Evolutionary conservation across 2,329 filamentous ascomycete species (phyloP).

Genomic region (Coniochaeta prunicola): DNA sequence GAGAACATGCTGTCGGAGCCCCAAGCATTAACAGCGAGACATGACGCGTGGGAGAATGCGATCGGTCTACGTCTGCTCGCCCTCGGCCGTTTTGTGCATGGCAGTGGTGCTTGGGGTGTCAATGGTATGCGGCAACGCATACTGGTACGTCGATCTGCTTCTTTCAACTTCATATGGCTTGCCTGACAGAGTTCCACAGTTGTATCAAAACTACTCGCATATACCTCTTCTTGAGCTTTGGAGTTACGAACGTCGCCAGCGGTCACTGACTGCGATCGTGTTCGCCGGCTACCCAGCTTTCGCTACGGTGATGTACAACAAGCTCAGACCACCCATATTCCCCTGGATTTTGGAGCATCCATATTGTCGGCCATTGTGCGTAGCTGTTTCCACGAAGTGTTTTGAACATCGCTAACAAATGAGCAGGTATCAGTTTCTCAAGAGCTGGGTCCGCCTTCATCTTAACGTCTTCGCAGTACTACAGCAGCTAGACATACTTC

Average conservation of each 20-base stretch:
- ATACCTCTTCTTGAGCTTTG: constrained; percentile 40
- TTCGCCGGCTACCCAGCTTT: constrained; percentile 32
- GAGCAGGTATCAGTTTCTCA: constrained; percentile 10
- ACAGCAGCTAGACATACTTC: constrained; percentile 42
- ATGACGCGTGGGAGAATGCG: constrained; percentile 39
- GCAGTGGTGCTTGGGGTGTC: constrained; percentile 42
- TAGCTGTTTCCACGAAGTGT: not conserved
- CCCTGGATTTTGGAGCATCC: not conserved
- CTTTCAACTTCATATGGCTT: not conserved
- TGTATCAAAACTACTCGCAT: constrained; percentile 43
- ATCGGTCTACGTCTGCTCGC: constrained; percentile 32
- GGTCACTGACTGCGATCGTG: constrained; percentile 24
- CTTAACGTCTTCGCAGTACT: constrained; percentile 45
- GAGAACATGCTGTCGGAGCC: constrained; percentile 35
- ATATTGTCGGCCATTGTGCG: not conserved
- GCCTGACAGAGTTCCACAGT: constrained; percentile 21
- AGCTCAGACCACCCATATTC: not conserved
- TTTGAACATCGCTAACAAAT: not conserved
- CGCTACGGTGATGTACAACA: not conserved
- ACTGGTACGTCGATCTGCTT: constrained; percentile 28
- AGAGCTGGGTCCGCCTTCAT: constrained; percentile 35
- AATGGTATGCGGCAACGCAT: constrained; percentile 46
- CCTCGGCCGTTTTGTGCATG: constrained; percentile 27
- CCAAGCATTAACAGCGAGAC: constrained; percentile 32
- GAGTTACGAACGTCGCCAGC: constrained; percentile 22